These are phyloP conservation scores for Chytriomyces sp. DNA, from an alignment of 192 early-diverging fungal species.

Conservation along the genomic window DNA sequence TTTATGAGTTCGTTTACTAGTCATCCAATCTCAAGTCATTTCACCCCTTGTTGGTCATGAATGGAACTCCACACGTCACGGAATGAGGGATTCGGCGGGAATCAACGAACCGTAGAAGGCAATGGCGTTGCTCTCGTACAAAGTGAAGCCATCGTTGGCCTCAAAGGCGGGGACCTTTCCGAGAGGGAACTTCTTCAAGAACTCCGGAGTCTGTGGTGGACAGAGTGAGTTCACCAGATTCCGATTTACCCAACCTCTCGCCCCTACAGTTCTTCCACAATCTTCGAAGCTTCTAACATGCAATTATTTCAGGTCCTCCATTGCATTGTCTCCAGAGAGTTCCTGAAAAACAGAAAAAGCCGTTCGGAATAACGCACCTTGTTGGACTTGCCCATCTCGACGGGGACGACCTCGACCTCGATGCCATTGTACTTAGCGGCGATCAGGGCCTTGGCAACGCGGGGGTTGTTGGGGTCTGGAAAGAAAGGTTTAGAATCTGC, in stretches of 20 bases:
- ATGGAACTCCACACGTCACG: background rate
- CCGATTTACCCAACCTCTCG: too few relatives aligned
- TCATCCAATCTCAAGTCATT: background rate
- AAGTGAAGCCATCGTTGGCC: constrained; percentile 70
- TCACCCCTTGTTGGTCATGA: background rate
- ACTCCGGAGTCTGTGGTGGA: constrained; percentile 62
- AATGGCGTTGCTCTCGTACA: constrained; percentile 88
- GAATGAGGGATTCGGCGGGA: background rate
- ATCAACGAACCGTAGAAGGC: constrained; percentile 81
- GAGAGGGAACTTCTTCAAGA: constrained; percentile 87
- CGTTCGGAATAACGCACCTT: constrained; percentile 33
- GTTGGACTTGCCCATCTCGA: constrained; percentile 73
- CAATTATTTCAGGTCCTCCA: background rate
- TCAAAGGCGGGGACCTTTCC: constrained; percentile 92
- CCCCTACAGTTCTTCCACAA: background rate
- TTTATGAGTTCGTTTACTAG: background rate
- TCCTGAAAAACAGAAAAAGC: background rate
- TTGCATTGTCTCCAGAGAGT: background rate
- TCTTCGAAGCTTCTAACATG: background rate
- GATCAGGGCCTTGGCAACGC: constrained; percentile 71
- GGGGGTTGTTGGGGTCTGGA: constrained; percentile 70
- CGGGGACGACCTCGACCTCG: constrained; percentile 63
- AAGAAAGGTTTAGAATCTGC: too few relatives aligned
- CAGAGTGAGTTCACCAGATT: too few relatives aligned
- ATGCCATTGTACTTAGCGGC: constrained; percentile 78